Conservation (phyloP, 2,329 filamentous ascomycete genomes). For the Pestalotiopsis sp. region DNA sequence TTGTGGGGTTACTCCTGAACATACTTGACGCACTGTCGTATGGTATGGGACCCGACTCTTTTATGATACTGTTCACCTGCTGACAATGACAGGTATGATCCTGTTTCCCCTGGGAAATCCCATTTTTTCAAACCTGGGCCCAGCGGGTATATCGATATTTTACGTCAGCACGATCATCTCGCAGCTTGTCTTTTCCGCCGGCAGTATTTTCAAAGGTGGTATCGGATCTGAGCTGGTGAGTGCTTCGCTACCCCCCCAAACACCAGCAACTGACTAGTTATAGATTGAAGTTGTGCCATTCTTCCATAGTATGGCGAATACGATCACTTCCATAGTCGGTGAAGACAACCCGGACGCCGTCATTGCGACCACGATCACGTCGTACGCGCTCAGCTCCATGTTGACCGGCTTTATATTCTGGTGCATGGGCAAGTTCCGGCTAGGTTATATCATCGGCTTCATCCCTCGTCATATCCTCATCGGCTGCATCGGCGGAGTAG, state of each 20-base stretch:
- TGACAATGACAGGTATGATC: conserved; percentile 72
- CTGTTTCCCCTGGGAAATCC: conserved; percentile 88
- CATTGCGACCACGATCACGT: conserved; percentile 89
- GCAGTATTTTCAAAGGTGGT: conserved; percentile 86
- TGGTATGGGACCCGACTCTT: conserved; percentile 48
- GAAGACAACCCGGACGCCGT: conserved; percentile 81
- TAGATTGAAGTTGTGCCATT: conserved; percentile 97
- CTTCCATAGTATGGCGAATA: conserved; percentile 97
- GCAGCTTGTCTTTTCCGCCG: conserved; percentile 84
- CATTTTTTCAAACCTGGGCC: conserved; percentile 82
- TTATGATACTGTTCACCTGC: not conserved
- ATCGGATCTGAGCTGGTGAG: conserved; percentile 89
- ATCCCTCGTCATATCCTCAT: conserved; percentile 96
- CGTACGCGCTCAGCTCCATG: conserved; percentile 88
- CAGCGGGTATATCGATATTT: conserved; percentile 97
- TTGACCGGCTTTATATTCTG: conserved; percentile 92
- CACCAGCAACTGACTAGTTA: conserved; percentile 17
- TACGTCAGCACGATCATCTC: conserved; percentile 97
- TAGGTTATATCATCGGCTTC: conserved; percentile 94
- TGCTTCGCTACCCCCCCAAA: conserved; percentile 10
- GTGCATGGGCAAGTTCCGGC: conserved; percentile 80
- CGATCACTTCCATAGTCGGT: conserved; percentile 78
- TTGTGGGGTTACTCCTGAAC: conserved; percentile 87
- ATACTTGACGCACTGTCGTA: conserved; percentile 95
- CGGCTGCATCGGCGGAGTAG: conserved; percentile 95